Evolutionary conservation across 2,329 filamentous ascomycete species (phyloP).

Genomic region (Geosmithia flava): DNA sequence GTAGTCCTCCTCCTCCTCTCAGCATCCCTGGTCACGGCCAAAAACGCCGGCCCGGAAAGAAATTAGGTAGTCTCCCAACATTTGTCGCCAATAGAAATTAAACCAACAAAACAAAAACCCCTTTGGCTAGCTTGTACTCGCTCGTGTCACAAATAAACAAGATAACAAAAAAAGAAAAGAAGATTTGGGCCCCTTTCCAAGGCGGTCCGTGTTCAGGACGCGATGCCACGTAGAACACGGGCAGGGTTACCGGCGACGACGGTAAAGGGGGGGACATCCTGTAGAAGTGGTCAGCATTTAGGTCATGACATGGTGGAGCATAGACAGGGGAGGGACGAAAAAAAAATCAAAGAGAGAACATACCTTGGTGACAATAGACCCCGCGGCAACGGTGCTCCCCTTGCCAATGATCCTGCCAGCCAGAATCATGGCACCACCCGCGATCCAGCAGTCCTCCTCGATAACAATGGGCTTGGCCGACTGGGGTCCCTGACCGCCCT

Average conservation of each 20-base stretch:
- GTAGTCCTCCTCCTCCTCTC: too few relatives aligned
- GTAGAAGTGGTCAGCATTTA: background rate
- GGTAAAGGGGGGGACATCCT: slow-evolving; percentile 56
- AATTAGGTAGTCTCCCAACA: too few relatives aligned
- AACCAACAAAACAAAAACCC: too few relatives aligned
- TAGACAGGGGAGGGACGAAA: background rate
- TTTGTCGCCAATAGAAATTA: too few relatives aligned
- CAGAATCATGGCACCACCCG: slow-evolving; percentile 64
- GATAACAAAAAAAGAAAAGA: background rate
- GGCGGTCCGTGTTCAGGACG: background rate
- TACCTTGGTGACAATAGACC: slow-evolving; percentile 72
- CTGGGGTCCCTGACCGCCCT: slow-evolving; percentile 62
- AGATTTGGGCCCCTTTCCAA: background rate
- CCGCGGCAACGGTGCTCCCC: slow-evolving; percentile 70
- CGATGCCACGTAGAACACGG: slow-evolving; percentile 34
- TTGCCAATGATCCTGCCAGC: slow-evolving; percentile 71
- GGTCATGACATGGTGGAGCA: background rate
- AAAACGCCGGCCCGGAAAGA: too few relatives aligned
- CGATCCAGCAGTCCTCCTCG: slow-evolving; percentile 77
- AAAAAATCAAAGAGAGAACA: slow-evolving; percentile 10
- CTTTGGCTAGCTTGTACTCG: too few relatives aligned
- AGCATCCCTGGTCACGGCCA: too few relatives aligned
- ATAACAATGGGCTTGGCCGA: slow-evolving; percentile 63
- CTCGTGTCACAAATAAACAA: too few relatives aligned
- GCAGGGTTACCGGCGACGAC: slow-evolving; percentile 61